A percentile compares a stretch with the other conserved stretches of the same genome.
Conservation (phyloP, 2,329 filamentous ascomycete genomes). For the Fusarium staphyleae region DNA sequence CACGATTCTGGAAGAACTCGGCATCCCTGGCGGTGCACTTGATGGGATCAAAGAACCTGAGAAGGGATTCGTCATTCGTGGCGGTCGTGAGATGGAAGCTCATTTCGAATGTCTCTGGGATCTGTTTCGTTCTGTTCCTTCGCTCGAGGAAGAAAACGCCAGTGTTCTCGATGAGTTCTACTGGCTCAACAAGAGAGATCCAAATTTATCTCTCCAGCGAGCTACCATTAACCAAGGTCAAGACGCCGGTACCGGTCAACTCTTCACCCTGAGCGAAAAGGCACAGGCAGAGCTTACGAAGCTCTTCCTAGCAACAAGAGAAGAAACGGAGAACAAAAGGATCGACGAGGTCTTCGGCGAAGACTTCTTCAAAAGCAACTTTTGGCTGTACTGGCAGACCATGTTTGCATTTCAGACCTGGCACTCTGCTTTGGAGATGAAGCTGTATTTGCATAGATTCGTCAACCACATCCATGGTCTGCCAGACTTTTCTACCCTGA, state of each 20-base stretch:
- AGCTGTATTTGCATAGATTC: constrained; percentile 23
- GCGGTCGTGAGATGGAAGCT: constrained; percentile 43
- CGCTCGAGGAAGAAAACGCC: constrained; percentile 38
- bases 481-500: constrained; percentile 25
- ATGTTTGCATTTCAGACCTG: constrained; percentile 29
- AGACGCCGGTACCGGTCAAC: too few species aligned
- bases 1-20: constrained; percentile 22
- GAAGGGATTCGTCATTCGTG: constrained; percentile 44
- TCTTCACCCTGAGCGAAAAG: constrained; percentile 40
- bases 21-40: constrained; percentile 17
- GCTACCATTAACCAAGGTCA: too few species aligned
- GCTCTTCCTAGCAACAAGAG: constrained; percentile 22
- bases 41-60: constrained; percentile 21
- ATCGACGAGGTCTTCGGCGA: constrained; percentile 17
- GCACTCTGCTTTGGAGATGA: constrained; percentile 26
- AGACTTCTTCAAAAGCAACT: constrained; percentile 25
- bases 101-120: constrained; percentile 42
- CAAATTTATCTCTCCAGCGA: too few species aligned
- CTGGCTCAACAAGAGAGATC: constrained; percentile 44
- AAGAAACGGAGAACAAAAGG: constrained; percentile 14
- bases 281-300: constrained; percentile 34
- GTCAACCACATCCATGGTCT: constrained; percentile 23
- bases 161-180: constrained; percentile 45
- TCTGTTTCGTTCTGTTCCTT: constrained; percentile 42
- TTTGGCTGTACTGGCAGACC: constrained; percentile 29